phyloP scores from a whole-genome alignment of 2,329 filamentous ascomycete genomes.

The Annulohypoxylon truncatum region DNA sequence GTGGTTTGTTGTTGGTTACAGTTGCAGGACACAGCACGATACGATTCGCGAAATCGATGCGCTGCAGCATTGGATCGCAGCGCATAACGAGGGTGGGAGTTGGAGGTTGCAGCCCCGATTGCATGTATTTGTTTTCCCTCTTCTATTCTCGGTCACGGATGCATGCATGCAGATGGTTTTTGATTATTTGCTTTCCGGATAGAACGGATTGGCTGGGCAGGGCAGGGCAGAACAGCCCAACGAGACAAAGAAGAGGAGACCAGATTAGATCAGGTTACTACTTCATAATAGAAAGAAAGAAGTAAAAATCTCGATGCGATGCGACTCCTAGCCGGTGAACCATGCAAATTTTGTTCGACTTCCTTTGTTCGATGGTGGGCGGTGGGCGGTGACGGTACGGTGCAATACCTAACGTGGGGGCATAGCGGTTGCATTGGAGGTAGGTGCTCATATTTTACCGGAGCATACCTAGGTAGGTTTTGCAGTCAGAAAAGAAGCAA shows the following conservation, averaged over 20 bases:
- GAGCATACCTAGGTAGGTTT: too few species aligned
- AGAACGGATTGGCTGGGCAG: constrained; percentile 12
- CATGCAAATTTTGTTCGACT: background rate
- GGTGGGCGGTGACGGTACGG: background rate
- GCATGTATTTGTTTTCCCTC: constrained; percentile 7
- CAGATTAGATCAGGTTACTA: background rate
- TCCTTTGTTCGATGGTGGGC: background rate
- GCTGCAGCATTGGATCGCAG: constrained; percentile 8
- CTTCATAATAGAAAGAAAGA: constrained; percentile 11
- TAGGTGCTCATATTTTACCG: constrained; percentile 25
- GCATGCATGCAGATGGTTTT: constrained; percentile 19
- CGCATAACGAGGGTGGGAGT: background rate
- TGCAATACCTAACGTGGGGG: background rate
- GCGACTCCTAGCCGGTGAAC: background rate
- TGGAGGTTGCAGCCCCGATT: constrained; percentile 10
- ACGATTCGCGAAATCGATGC: constrained; percentile 28
- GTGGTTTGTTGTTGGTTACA: background rate
- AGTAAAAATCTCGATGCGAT: constrained; percentile 8
- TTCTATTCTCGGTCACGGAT: background rate
- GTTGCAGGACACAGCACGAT: constrained; percentile 27
- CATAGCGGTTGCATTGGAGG: constrained; percentile 12
- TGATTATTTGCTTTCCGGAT: constrained; percentile 10
- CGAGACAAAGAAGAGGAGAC: background rate
- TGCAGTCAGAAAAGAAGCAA: too few species aligned
- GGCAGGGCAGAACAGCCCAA: background rate